A percentile compares a stretch with the other conserved stretches of the same genome.
Conservation (phyloP, 139 green algal species). For the Diplosphaera chodatii region DNA sequence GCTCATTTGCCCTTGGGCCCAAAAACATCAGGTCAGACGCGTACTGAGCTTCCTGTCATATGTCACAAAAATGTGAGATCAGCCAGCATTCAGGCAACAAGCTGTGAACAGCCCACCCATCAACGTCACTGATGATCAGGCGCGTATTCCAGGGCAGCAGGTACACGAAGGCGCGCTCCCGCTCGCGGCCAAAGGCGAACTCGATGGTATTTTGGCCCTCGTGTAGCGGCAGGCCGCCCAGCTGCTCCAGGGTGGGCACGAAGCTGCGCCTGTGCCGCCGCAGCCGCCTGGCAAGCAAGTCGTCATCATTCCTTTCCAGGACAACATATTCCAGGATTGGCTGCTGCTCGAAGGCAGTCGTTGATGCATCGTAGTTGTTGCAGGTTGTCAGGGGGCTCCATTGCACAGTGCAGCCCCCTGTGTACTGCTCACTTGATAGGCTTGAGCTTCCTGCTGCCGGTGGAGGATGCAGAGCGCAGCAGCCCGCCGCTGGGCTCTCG, state of each 20-base stretch:
- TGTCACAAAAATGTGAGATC: too few species aligned
- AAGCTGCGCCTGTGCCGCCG: constrained; percentile 12
- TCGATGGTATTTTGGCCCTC: constrained; percentile 73
- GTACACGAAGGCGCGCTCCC: constrained; percentile 72
- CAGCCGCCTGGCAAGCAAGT: not conserved
- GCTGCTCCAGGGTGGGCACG: constrained; percentile 51
- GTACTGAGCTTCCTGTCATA: too few species aligned
- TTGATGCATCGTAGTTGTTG: too few species aligned
- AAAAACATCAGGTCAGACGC: too few species aligned
- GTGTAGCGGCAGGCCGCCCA: constrained; percentile 55
- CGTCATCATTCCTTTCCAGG: too few species aligned
- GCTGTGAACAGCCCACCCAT: constrained; percentile 64
- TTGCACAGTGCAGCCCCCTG: too few species aligned
- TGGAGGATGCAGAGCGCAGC: not conserved
- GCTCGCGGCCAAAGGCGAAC: constrained; percentile 54
- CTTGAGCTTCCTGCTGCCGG: not conserved
- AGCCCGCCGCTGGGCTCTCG: not conserved
- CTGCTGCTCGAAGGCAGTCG: too few species aligned
- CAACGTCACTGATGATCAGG: constrained; percentile 79
- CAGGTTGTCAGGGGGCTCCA: too few species aligned
- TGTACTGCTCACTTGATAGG: not conserved
- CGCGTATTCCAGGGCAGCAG: constrained; percentile 62
- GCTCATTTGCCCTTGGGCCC: too few species aligned
- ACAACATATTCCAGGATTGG: too few species aligned
- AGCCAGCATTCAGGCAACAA: too few species aligned